Evolutionary conservation across 78 protist genomes (phyloP), one percentile per base, ranked within the genome.

Genomic region (Dictyostelium intermedium): DNA sequence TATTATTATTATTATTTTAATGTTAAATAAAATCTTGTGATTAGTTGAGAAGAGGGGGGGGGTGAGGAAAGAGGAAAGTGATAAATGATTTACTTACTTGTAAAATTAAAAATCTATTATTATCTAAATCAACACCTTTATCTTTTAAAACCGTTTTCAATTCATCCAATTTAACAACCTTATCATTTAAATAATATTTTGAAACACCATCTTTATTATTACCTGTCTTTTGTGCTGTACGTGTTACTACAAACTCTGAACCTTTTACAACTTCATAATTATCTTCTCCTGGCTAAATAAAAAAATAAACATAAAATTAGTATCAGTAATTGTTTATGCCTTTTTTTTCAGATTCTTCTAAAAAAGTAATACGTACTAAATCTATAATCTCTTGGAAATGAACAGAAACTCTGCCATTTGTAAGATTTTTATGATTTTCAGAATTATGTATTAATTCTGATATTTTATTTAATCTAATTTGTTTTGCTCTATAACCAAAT

Each of bases 31-130:
- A n/a, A n/a, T n/a, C n/a, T n/a, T n/a, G n/a, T n/a, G n/a, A n/a
- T 27, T 9, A 25, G 25, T 16, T 16, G 18, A 20, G 8, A 1
- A 47, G 60, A 14, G 23, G 2, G 14, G 23, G 1, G 23, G 61
- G 61, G n/a, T n/a, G n/a, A n/a, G n/a, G n/a, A n/a, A n/a, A n/a
- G n/a, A n/a, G n/a, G n/a, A n/a, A n/a, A n/a, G n/a, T n/a, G 43
- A 39, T 39, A 39, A 39, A 30, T 50, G 16, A 92, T 8, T 8
- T 20, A 91, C 85, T 85, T 85, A 95, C 98, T 84, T 98, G 99
- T 25, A 99, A 96, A 79, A 99, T 99, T 32, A 99, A 93, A 96
- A 99, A 99, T 41, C 99, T 96, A 96, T 99, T 99, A 98, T 99
- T 95, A 82, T 98, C 99, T 35, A 99, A 92, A 78, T 99, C 99